Evolutionary conservation across 2,329 filamentous ascomycete genomes (phyloP).

Genomic region (Phoma sp.): DNA sequence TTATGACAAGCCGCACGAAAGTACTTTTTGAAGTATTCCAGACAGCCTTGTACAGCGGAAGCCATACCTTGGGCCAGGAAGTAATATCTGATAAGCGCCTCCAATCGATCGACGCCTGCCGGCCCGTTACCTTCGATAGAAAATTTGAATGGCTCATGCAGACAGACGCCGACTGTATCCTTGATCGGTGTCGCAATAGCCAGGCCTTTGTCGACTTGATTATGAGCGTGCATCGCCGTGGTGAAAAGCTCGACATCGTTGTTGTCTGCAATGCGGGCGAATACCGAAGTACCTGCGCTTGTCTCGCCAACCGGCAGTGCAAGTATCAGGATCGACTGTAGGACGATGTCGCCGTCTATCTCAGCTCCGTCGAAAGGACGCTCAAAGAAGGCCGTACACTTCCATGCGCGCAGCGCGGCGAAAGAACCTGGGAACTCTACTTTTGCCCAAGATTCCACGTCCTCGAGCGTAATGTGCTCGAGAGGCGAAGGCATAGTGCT

Average conservation of each 20-base stretch:
- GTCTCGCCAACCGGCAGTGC: not conserved
- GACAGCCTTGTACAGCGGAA: not conserved
- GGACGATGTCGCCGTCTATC: not conserved
- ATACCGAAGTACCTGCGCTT: not conserved
- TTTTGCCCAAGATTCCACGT: constrained; percentile 4
- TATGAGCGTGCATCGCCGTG: not conserved
- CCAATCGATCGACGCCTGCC: not conserved
- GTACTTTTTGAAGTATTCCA: constrained; percentile 3
- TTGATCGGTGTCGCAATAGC: not conserved
- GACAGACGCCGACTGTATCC: not conserved
- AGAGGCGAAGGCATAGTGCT: not conserved
- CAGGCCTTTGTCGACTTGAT: no score
- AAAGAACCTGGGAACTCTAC: not conserved
- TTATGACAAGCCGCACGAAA: constrained; percentile 5
- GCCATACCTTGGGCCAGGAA: not conserved
- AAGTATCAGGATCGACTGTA: not conserved
- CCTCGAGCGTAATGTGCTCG: not conserved
- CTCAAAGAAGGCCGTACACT: no score
- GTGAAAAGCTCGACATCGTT: not conserved
- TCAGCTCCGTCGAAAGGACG: not conserved
- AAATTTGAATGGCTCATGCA: not conserved
- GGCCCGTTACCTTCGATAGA: not conserved
- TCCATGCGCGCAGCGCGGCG: not conserved
- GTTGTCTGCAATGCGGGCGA: not conserved
- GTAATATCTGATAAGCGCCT: not conserved